phyloP scores from a whole-genome alignment of 202 grass and related monocot genomes.

The Eragrostis tef region DNA sequence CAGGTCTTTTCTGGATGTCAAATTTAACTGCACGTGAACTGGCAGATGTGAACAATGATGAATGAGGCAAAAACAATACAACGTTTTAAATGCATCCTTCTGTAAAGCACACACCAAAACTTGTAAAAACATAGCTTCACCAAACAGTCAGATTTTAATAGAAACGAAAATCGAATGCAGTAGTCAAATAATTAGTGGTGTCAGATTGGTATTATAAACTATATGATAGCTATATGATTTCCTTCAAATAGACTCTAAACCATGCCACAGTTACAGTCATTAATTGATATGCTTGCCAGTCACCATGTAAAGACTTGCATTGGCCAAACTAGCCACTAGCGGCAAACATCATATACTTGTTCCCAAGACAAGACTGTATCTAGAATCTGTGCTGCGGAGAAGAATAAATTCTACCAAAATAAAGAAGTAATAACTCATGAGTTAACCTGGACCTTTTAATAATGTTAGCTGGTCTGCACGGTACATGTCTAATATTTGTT shows the following conservation, averaged over 20 bases:
- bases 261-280: neutral
- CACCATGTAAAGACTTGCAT: neutral
- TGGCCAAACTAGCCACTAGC: neutral
- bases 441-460: neutral
- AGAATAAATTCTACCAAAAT: constrained; percentile 5
- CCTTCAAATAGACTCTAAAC: constrained; percentile 9
- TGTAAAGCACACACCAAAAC: constrained; percentile 8
- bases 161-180: neutral
- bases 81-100: constrained; percentile 18
- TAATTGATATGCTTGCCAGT: neutral
- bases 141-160: constrained; percentile 23
- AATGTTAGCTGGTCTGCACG: neutral
- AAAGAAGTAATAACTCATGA: neutral
- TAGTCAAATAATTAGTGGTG: constrained; percentile 23
- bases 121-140: neutral
- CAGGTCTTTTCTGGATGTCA: constrained; percentile 47
- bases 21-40: constrained; percentile 57
- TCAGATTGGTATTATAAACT: neutral
- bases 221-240: constrained; percentile 16
- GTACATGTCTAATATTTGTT: neutral
- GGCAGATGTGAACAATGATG: constrained; percentile 61
- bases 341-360: constrained; percentile 1
- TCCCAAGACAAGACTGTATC: neutral
- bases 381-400: neutral
- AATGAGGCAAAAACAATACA: constrained; percentile 36